Percentiles rank a stretch among this genome's conserved stretches.
Evolutionary conservation across 1,284 basidiomycete genomes (phyloP).

Genomic region (Rugosomyces carneus): DNA sequence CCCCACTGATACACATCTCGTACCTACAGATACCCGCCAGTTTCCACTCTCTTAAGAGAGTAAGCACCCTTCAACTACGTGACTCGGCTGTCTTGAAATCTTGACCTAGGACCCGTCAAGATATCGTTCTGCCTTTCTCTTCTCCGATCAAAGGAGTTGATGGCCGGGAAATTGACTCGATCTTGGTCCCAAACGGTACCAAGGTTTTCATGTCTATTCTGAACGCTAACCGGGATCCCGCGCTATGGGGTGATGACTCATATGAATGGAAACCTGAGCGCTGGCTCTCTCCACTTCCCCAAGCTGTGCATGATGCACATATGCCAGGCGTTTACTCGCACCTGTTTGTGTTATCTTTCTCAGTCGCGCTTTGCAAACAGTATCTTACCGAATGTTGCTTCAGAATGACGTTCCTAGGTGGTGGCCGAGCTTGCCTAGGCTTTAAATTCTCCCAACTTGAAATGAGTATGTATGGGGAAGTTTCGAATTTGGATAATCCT

Average conservation of each 20-base stretch:
- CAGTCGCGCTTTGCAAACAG: too few relatives aligned
- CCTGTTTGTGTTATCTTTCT: not conserved
- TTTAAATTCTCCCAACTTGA: slow-evolving; percentile 27
- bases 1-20: not conserved
- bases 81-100: not conserved
- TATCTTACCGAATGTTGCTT: not conserved
- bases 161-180: slow-evolving; percentile 19
- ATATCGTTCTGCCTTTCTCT: slow-evolving; percentile 16
- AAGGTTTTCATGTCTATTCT: slow-evolving; percentile 1
- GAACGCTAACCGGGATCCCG: slow-evolving; percentile 2
- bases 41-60: slow-evolving; percentile 1
- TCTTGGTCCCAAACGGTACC: slow-evolving; percentile 15
- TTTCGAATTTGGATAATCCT: not conserved
- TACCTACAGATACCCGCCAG: slow-evolving; percentile 5
- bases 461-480: slow-evolving; percentile 16
- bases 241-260: slow-evolving; percentile 1
- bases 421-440: slow-evolving; percentile 22
- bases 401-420: slow-evolving; percentile 25
- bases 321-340: not conserved
- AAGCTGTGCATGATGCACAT: not conserved
- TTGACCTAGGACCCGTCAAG: slow-evolving; percentile 11
- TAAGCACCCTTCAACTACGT: not conserved
- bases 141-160: slow-evolving; percentile 17
- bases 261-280: slow-evolving; percentile 4
- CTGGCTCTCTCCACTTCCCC: not conserved